These are phyloP conservation scores for Amanita subjunquillea DNA, from an alignment of 768 basidiomycete genomes.

Conservation along the genomic window DNA sequence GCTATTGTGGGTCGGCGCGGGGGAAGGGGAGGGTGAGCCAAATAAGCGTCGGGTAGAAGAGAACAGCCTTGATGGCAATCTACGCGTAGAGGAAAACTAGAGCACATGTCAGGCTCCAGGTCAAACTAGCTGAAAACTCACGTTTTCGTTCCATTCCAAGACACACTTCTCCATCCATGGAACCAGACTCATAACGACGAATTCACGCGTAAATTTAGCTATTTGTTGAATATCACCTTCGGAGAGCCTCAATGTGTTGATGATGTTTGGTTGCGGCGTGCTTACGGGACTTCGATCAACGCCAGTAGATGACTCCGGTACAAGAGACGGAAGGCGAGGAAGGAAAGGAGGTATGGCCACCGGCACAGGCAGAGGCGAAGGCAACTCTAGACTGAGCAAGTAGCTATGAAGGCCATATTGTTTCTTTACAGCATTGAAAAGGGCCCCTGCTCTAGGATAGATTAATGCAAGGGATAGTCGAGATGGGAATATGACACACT, in stretches of 20 bases:
- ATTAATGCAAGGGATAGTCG: constrained; percentile 5
- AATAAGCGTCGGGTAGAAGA: constrained; percentile 80
- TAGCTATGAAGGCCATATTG: constrained; percentile 75
- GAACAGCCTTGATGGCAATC: constrained; percentile 78
- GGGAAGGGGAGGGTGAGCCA: constrained; percentile 46
- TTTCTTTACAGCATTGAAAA: constrained; percentile 83
- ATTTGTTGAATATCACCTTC: constrained; percentile 69
- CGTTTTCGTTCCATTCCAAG: constrained; percentile 87
- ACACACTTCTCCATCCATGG: constrained; percentile 98
- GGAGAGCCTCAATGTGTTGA: constrained; percentile 42
- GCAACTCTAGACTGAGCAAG: constrained; percentile 53
- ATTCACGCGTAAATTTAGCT: constrained; percentile 75
- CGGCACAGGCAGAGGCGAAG: constrained; percentile 52
- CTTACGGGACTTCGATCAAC: constrained; percentile 12
- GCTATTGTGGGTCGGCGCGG: constrained; percentile 27
- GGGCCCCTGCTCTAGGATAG: constrained; percentile 50
- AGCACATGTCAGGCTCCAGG: neutral
- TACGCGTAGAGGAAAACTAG: constrained; percentile 63
- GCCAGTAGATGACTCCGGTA: constrained; percentile 10
- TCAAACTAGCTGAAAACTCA: constrained; percentile 17
- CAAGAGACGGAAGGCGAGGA: constrained; percentile 51
- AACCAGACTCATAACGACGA: constrained; percentile 79
- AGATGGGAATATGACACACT: constrained; percentile 39
- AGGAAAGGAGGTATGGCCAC: constrained; percentile 55
- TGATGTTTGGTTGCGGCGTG: constrained; percentile 10